Base-by-base conservation (phyloP, 2,329 filamentous ascomycete genomes). In the Epichloe elymi region DNA sequence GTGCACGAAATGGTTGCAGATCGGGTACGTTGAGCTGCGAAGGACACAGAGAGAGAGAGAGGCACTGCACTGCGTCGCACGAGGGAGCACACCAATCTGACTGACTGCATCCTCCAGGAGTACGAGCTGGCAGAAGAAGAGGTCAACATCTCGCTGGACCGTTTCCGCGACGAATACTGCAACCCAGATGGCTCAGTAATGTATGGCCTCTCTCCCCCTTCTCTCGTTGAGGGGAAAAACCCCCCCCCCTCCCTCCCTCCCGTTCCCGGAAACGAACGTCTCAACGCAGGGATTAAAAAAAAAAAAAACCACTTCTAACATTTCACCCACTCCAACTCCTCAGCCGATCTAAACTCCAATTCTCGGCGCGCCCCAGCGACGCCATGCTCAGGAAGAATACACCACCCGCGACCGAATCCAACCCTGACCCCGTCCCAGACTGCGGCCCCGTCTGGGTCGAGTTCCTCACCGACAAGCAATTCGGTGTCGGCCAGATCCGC, bases 1-100 rank as follows among this genome's bases (percentile, higher is more conserved):
- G 83, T 89, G 46, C 88, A 95, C 69, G 88, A 98, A 76, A 95
- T 98, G 91, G 85, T 93, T 60, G 76, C 79, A 55, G 93, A 97
- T 68, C 75, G 91, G 67, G 90, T 95, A 79, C 61, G 85, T 50
- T 30, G 33, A 23, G 36, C 19, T 47, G 19, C 19, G 15, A 4
- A 12, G n/a, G 11, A 11, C 17, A 37, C 2, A 8, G 7, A 26
- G 4, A 19, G 23, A 23, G 23, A 1, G 23, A 26, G 4, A 35
- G 20, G 33, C 17, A 19, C 3, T 11, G 30, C 30, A 4, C 10
- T 30, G 30, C 30, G 30, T 11, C 30, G 30, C 30, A 30, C 30
- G 10, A 30, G 30, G 11, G n/a, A 12, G 19, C 17, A 42, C 2
- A 11, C 17, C 40, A 5, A 42, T 11, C 30, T 30, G 30, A 42